Conservation (phyloP, 441 rosid genomes). For the Theobroma grandiflorum region DNA sequence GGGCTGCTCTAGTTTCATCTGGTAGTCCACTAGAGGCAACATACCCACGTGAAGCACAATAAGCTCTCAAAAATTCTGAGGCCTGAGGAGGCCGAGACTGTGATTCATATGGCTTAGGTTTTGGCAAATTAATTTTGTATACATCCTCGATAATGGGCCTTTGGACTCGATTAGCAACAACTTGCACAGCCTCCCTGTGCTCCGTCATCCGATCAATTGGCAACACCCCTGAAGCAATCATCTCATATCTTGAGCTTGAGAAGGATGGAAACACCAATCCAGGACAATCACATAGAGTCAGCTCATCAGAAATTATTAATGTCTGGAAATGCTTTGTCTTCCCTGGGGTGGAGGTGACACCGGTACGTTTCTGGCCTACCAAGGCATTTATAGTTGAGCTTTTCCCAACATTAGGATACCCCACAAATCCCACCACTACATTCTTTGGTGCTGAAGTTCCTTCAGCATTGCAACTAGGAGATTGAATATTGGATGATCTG, state of each 20-base stretch:
- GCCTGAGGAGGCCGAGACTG: constrained; percentile 83
- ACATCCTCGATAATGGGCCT: constrained; percentile 69
- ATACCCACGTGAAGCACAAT: constrained; percentile 83
- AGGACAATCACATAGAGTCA: constrained; percentile 91
- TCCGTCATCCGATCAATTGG: constrained; percentile 92
- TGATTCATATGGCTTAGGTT: constrained; percentile 83
- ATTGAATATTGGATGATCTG: constrained; percentile 38
- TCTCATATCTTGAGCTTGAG: constrained; percentile 88
- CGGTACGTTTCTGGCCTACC: constrained; percentile 91
- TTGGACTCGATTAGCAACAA: constrained; percentile 81
- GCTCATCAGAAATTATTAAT: constrained; percentile 72
- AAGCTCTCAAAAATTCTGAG: constrained; percentile 70
- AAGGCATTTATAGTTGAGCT: constrained; percentile 95
- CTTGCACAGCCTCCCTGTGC: constrained; percentile 87
- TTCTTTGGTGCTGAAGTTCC: constrained; percentile 41
- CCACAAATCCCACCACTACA: constrained; percentile 90
- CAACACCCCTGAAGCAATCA: constrained; percentile 95
- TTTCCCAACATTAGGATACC: constrained; percentile 96
- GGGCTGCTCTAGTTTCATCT: constrained; percentile 89
- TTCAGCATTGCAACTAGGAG: constrained; percentile 29
- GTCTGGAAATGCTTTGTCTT: constrained; percentile 98
- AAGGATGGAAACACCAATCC: constrained; percentile 95
- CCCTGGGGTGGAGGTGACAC: constrained; percentile 95
- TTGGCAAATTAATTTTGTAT: constrained; percentile 79
- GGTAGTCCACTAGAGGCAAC: constrained; percentile 95